Evolutionary conservation across 1,284 basidiomycete genomes (phyloP).

Genomic region (Leccinum subfulvum): DNA sequence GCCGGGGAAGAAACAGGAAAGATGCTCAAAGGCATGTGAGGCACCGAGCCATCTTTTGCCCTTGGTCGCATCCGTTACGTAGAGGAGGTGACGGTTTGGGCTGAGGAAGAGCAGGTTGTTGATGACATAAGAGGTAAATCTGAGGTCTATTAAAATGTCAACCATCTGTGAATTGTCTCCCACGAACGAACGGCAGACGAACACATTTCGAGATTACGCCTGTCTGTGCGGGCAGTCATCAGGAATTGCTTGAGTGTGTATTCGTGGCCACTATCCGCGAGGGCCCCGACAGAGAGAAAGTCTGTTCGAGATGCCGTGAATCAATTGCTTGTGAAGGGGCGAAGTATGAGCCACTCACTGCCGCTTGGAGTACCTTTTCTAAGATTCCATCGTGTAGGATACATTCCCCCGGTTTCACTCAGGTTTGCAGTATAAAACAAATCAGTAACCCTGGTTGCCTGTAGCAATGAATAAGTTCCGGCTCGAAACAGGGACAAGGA

Average conservation of each 20-base stretch:
- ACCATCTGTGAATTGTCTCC: not conserved
- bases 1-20: conserved; percentile 77
- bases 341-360: conserved; percentile 32
- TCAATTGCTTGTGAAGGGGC: conserved; percentile 2
- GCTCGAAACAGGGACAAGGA: not conserved
- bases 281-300: conserved; percentile 57
- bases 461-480: conserved; percentile 2
- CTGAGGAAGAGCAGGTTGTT: conserved; percentile 65
- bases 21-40: conserved; percentile 65
- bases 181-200: conserved; percentile 23
- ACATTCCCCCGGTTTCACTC: conserved; percentile 47
- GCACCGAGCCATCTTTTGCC: conserved; percentile 30
- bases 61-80: conserved; percentile 56
- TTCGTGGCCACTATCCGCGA: conserved; percentile 71
- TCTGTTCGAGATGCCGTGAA: conserved; percentile 26
- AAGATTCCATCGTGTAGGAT: conserved; percentile 53
- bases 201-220: conserved; percentile 64
- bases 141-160: conserved; percentile 47
- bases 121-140: conserved; percentile 58
- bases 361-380: conserved; percentile 38
- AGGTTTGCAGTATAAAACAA: conserved; percentile 47
- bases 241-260: conserved; percentile 75
- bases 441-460: conserved; percentile 40
- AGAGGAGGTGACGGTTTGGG: conserved; percentile 63
- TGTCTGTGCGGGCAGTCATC: conserved; percentile 59